These are phyloP conservation scores for Pestalotiopsis sp. DNA, from an alignment of 2,329 filamentous ascomycete species.

Conservation along the genomic window DNA sequence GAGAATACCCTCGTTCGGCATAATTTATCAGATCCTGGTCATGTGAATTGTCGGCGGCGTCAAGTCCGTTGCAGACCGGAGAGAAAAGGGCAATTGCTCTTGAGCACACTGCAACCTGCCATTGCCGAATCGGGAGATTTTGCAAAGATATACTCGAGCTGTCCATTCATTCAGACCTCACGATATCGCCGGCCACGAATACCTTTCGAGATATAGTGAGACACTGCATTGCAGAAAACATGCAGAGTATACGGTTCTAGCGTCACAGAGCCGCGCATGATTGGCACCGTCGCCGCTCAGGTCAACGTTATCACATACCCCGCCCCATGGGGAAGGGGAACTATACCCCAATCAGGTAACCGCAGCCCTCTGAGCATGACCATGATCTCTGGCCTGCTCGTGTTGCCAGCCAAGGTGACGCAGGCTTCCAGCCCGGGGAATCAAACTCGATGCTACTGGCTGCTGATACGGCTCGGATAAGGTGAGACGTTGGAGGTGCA, in stretches of 20 bases:
- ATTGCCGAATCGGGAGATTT: too few species aligned
- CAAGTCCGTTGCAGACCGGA: not conserved
- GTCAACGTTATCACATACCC: not conserved
- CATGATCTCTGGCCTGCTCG: not conserved
- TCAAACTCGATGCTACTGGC: not conserved
- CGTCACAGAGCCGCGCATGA: not conserved
- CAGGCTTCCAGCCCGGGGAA: not conserved
- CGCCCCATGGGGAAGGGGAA: not conserved
- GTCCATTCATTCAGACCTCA: too few species aligned
- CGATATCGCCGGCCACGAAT: too few species aligned
- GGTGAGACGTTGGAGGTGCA: not conserved
- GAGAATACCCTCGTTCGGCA: not conserved
- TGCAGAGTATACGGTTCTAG: not conserved
- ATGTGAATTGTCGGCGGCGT: not conserved
- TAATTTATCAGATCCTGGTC: not conserved
- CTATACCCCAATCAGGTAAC: slow-evolving; percentile 1
- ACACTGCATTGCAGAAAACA: not conserved
- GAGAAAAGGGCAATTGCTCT: too few species aligned
- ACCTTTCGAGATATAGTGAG: too few species aligned
- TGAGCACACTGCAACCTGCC: too few species aligned
- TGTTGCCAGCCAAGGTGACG: not conserved
- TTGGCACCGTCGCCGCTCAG: not conserved
- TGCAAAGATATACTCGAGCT: too few species aligned
- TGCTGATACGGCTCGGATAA: not conserved
- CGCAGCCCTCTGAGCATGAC: not conserved